Percentiles rank a stretch among this genome's conserved stretches.
Evolutionary conservation across 2,329 filamentous ascomycete species (phyloP).

Genomic region (Zymoseptoria crescenta): DNA sequence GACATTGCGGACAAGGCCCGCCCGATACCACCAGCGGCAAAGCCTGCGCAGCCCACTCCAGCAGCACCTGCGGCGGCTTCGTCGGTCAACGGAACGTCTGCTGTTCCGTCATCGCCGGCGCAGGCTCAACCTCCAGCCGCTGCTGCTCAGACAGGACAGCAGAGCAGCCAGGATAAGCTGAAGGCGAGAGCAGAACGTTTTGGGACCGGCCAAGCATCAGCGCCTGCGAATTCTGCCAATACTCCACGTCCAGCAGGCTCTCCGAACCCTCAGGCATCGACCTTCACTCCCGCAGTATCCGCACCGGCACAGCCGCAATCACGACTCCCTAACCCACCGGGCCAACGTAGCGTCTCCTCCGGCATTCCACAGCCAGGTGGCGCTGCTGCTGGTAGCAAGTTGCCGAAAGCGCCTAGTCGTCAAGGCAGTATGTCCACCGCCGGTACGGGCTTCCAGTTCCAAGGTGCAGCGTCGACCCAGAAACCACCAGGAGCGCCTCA

Average conservation of each 20-base stretch:
- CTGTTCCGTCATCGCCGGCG: slow-evolving; percentile 9
- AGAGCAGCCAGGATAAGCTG: background rate
- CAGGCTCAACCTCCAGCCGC: slow-evolving; percentile 4
- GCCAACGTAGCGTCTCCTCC: slow-evolving; percentile 5
- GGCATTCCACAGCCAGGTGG: slow-evolving; percentile 16
- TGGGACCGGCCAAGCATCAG: slow-evolving; percentile 3
- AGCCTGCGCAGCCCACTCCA: slow-evolving; percentile 8
- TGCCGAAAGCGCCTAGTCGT: slow-evolving; percentile 5
- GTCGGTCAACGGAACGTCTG: slow-evolving; percentile 9
- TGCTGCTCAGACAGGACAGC: background rate
- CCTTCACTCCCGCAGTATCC: background rate
- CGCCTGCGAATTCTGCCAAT: background rate
- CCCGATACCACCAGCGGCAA: slow-evolving; percentile 20
- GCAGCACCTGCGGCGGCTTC: slow-evolving; percentile 9
- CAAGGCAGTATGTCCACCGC: background rate
- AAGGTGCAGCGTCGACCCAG: slow-evolving; percentile 3
- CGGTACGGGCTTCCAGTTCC: background rate
- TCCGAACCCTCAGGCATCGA: background rate
- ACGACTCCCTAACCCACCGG: background rate
- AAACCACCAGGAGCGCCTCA: background rate
- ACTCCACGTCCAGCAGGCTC: background rate
- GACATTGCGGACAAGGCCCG: slow-evolving; percentile 61
- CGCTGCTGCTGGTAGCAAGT: slow-evolving; percentile 10
- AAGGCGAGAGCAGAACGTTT: background rate
- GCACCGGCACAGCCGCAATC: background rate